phyloP scores from a whole-genome alignment of 768 basidiomycete species.

The Collybiopsis confluens region DNA sequence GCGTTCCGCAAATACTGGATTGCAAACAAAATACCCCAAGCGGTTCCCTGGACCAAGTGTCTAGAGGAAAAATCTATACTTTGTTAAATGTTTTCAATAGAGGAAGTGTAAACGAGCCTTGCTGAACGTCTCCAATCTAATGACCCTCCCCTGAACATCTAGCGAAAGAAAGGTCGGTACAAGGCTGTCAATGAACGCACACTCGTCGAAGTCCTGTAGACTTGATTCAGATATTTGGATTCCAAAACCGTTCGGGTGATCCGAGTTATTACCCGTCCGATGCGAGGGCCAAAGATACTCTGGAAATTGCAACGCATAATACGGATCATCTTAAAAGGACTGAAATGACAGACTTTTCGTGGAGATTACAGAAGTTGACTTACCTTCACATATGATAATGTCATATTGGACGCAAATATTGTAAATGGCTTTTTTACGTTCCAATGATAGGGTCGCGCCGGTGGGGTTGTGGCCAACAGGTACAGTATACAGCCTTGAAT shows the following conservation, averaged over 20 bases:
- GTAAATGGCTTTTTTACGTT: slow-evolving; percentile 60
- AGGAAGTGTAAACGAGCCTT: not conserved
- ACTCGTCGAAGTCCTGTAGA: slow-evolving; percentile 19
- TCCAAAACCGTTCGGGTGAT: too few species aligned
- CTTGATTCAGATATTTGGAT: too few species aligned
- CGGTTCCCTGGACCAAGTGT: slow-evolving; percentile 12
- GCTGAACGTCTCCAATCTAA: slow-evolving; percentile 12
- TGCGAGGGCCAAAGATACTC: not conserved
- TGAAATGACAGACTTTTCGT: too few species aligned
- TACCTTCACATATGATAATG: slow-evolving; percentile 58
- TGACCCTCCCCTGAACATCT: slow-evolving; percentile 10
- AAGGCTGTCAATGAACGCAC: slow-evolving; percentile 36
- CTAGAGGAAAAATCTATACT: not conserved
- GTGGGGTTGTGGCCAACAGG: slow-evolving; percentile 64
- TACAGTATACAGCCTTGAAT: slow-evolving; percentile 49
- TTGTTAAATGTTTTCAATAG: too few species aligned
- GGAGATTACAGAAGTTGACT: too few species aligned
- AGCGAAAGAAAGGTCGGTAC: slow-evolving; percentile 38
- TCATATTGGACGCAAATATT: slow-evolving; percentile 59
- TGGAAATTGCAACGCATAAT: slow-evolving; percentile 47
- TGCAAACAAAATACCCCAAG: slow-evolving; percentile 48
- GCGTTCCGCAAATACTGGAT: slow-evolving; percentile 53
- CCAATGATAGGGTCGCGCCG: slow-evolving; percentile 47
- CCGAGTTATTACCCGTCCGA: slow-evolving; percentile 24
- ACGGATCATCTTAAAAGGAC: slow-evolving; percentile 68